A percentile compares a stretch with the other conserved stretches of the same genome.
Conservation (phyloP, 2,329 filamentous ascomycete species). For the Elsinoe arachidis region DNA sequence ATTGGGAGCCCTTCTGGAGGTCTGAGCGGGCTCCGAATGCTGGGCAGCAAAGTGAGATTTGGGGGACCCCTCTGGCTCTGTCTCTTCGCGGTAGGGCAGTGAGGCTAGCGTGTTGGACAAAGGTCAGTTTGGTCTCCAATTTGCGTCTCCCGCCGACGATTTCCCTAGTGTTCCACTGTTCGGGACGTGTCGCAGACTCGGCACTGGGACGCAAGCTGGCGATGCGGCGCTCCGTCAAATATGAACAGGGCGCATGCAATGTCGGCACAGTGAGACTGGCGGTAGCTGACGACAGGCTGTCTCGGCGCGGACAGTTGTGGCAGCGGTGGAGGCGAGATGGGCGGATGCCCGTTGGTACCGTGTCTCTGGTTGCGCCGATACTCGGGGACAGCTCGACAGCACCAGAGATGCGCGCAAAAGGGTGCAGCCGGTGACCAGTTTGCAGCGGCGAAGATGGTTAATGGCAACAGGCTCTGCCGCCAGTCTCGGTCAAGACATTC, state of each 20-base stretch:
- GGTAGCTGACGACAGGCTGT: constrained; percentile 13
- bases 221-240: constrained; percentile 10
- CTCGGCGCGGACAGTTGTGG: constrained; percentile 7
- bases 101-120: constrained; percentile 12
- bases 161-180: constrained; percentile 6
- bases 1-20: not conserved
- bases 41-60: constrained; percentile 12
- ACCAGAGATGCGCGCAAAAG: not conserved
- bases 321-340: constrained; percentile 1
- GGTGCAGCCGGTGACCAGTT: not conserved
- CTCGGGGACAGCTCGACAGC: not conserved
- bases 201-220: not conserved
- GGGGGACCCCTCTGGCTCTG: not conserved
- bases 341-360: constrained; percentile 13
- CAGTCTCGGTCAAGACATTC: constrained; percentile 7
- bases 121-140: constrained; percentile 12
- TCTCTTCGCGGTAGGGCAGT: constrained; percentile 11
- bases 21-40: constrained; percentile 7
- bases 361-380: constrained; percentile 9
- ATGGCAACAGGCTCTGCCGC: not conserved
- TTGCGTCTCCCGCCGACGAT: constrained; percentile 11
- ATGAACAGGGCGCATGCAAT: constrained; percentile 9
- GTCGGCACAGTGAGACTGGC: constrained; percentile 12
- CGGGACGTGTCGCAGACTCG: constrained; percentile 11
- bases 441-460: constrained; percentile 12